Evolutionary conservation across 2,329 filamentous ascomycete species (phyloP).

Genomic region (Thielaviopsis cerberus): DNA sequence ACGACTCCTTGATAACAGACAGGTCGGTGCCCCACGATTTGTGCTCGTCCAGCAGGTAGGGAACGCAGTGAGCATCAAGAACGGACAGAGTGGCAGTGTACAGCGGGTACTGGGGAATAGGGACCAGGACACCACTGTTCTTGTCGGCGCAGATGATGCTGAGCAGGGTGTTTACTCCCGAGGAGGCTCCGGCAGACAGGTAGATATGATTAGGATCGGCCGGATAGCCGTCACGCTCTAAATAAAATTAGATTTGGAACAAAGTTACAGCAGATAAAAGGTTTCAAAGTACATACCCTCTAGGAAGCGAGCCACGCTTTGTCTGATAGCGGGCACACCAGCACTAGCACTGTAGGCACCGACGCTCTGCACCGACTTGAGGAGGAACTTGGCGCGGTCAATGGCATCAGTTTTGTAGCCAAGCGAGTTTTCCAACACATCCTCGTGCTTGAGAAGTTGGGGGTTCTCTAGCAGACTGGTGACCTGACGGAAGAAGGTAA

Average conservation of each 20-base stretch:
- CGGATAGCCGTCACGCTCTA: slow-evolving; percentile 72
- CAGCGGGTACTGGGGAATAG: slow-evolving; percentile 93
- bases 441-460: slow-evolving; percentile 58
- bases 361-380: slow-evolving; percentile 73
- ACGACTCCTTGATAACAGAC: slow-evolving; percentile 52
- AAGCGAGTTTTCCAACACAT: slow-evolving; percentile 54
- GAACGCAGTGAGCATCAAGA: slow-evolving; percentile 70
- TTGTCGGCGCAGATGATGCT: slow-evolving; percentile 67
- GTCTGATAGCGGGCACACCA: slow-evolving; percentile 67
- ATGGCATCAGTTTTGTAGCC: slow-evolving; percentile 85
- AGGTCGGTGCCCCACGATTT: slow-evolving; percentile 78
- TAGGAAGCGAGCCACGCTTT: slow-evolving; percentile 83
- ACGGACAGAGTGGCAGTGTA: slow-evolving; percentile 86
- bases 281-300: slow-evolving; percentile 41
- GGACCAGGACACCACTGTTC: slow-evolving; percentile 70
- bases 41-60: slow-evolving; percentile 81
- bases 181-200: slow-evolving; percentile 77
- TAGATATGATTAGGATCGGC: slow-evolving; percentile 69
- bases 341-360: slow-evolving; percentile 93
- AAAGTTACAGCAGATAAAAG: slow-evolving; percentile 1
- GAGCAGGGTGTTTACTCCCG: slow-evolving; percentile 84
- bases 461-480: slow-evolving; percentile 87
- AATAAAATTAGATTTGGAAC: neutral
- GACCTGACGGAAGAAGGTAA: slow-evolving; percentile 97
- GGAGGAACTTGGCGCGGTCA: slow-evolving; percentile 59